These are phyloP conservation scores for Aspergillus bridgeri DNA, from an alignment of 495 filamentous ascomycete genomes.

Conservation along the genomic window DNA sequence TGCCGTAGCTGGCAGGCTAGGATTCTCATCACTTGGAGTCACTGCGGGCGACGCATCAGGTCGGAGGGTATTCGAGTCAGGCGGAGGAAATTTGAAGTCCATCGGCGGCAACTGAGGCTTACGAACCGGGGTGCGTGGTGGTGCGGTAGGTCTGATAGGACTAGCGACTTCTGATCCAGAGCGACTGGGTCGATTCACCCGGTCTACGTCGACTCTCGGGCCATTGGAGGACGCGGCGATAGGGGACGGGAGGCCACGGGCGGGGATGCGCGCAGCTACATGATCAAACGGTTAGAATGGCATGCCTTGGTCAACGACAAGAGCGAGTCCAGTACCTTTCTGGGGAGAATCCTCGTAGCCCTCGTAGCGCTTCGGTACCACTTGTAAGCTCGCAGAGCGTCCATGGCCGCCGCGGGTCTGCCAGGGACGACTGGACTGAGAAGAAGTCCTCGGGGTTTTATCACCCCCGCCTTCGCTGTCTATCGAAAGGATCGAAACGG, in stretches of 20 bases:
- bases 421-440: constrained; percentile 40
- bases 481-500: constrained; percentile 93
- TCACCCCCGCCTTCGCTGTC: constrained; percentile 56
- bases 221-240: constrained; percentile 21
- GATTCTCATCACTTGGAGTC: constrained; percentile 20
- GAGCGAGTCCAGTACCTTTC: constrained; percentile 36
- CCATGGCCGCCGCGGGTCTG: constrained; percentile 64
- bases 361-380: constrained; percentile 56
- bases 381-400: constrained; percentile 80
- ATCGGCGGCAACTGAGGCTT: constrained; percentile 45
- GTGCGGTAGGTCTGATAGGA: constrained; percentile 25
- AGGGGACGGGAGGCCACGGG: constrained; percentile 29
- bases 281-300: constrained; percentile 6
- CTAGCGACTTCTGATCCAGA: constrained; percentile 26
- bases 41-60: constrained; percentile 35
- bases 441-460: constrained; percentile 36
- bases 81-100: constrained; percentile 68
- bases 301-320: background rate
- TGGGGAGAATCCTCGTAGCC: constrained; percentile 36
- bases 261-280: constrained; percentile 23
- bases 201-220: constrained; percentile 32
- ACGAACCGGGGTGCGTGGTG: constrained; percentile 30
- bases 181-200: constrained; percentile 21
- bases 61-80: constrained; percentile 29
- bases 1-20: constrained; percentile 12